Percentiles rank a stretch among this genome's conserved stretches.
phyloP scores from a whole-genome alignment of 345 rosid species.

The thale cress (Arabidopsis thaliana) region TAIR10.1 NC_003071.7:18338501-18339000 shows the following conservation, averaged over 20 bases:
- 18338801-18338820: constrained; percentile 32
- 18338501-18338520: constrained; percentile 81
- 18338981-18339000: neutral
- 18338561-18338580: constrained; percentile 73
- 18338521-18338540: constrained; percentile 68
- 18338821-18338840: neutral
- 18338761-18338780: constrained; percentile 7
- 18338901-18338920: constrained; percentile 42
- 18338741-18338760: neutral
- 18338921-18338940: constrained; percentile 81
- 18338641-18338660: constrained; percentile 80
- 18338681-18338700: neutral
- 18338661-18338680: neutral
- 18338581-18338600: constrained; percentile 62
- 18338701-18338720: neutral
- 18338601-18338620: constrained; percentile 63
- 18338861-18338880: constrained; percentile 28
- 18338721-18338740: constrained; percentile 1
- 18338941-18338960: constrained; percentile 65
- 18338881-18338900: constrained; percentile 10
- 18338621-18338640: constrained; percentile 85
- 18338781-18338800: constrained; percentile 7
- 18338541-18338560: constrained; percentile 54
- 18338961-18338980: neutral
- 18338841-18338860: constrained; percentile 13